Evolutionary conservation across 371 early-diverging fungal species (phyloP), one percentile per base, ranked within the genome.

Genomic region (Umbelopsis sp.): DNA sequence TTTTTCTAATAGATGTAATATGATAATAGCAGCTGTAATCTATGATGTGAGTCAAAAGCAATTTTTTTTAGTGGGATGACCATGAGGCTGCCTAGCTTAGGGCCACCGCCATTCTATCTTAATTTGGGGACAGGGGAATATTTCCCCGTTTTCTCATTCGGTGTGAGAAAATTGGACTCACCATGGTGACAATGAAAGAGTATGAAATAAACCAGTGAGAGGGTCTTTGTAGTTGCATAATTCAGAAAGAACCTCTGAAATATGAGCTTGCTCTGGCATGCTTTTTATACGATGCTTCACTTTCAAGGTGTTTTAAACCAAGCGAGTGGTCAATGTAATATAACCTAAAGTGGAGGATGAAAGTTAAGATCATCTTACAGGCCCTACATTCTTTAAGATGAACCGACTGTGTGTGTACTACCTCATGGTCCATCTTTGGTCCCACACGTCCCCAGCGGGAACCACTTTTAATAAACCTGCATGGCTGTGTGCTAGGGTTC

Each of bases 271-370:
- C 29, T n/a, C 48, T 48, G 48, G 48, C 48, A 48, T 48, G 48
- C 18, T 48, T 48, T 48, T 12, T 48, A 41, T 41, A 48, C 20
- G 18, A 48, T 16, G 48, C n/a, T 20, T 18, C 8, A 48, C 16
- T 48, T 48, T 57, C n/a, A 25, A 29, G n/a, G 57, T 57, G 57
- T 57, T 57, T 57, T 57, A 57, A 57, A 57, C 57, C 57, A 57
- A 57, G 57, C 57, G 57, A 35, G 29, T 29, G 57, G 11, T 35
- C 29, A 57, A 57, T 57, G 57, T 29, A 57, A 57, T 57, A 57
- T 57, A 57, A 57, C 57, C 57, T 57, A 57, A 57, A 57, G 57
- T 41, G 35, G 29, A 32, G 35, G 16, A 57, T 57, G 29, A 57
- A 29, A 57, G 35, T 16, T 35, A 57, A 57, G 57, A 57, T 57